Evolutionary conservation across 345 rosid species (phyloP).

Genomic region (Hirschfeldia incana): DNA sequence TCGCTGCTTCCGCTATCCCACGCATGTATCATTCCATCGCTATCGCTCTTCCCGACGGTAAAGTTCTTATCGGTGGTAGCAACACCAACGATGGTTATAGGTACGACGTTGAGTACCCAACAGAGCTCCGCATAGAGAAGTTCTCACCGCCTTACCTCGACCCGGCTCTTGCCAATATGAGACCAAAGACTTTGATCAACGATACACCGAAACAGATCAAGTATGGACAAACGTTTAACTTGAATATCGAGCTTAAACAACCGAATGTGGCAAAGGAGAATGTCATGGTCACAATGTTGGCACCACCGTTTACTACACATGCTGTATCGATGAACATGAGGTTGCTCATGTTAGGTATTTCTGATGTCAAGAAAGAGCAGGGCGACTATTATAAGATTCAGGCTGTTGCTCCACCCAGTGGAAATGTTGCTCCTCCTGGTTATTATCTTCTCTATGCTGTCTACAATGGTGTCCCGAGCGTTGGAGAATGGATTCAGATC

Average conservation of each 20-base stretch:
- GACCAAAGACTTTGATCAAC: conserved; percentile 39
- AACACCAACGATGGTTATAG: conserved; percentile 65
- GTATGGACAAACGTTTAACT: conserved; percentile 31
- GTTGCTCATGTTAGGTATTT: conserved; percentile 41
- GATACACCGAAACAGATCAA: conserved; percentile 16
- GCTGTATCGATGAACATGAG: conserved; percentile 69
- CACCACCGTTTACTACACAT: conserved; percentile 72
- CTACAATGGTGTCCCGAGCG: conserved; percentile 53
- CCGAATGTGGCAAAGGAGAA: neutral
- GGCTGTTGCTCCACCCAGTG: conserved; percentile 44
- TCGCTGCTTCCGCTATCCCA: conserved; percentile 46
- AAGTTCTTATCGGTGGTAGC: conserved; percentile 61
- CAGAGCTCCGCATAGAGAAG: conserved; percentile 66
- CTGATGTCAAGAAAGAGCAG: conserved; percentile 8
- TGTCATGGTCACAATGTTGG: conserved; percentile 50
- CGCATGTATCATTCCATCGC: conserved; percentile 67
- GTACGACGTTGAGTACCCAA: conserved; percentile 53
- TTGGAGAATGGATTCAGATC: conserved; percentile 54
- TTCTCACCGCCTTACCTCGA: conserved; percentile 73
- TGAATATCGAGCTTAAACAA: conserved; percentile 35
- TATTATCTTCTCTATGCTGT: conserved; percentile 52
- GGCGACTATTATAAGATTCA: conserved; percentile 24
- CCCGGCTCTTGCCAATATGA: conserved; percentile 25
- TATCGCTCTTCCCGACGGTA: conserved; percentile 55
- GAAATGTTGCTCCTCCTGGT: conserved; percentile 61